phyloP scores from a whole-genome alignment of 2,329 filamentous ascomycete genomes.

The Epichloe bromicola region DNA sequence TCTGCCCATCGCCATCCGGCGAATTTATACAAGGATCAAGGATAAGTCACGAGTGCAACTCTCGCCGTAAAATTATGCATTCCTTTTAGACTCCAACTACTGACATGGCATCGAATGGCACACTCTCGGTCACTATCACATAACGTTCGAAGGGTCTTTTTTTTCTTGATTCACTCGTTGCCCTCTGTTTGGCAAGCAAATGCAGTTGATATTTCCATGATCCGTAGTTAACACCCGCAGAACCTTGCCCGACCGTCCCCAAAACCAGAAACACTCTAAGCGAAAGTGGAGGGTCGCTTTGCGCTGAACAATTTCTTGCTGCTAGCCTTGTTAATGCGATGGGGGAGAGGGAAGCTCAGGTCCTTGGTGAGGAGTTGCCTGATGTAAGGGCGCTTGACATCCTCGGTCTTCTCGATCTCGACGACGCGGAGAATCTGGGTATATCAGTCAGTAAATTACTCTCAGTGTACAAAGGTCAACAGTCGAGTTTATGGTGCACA shows the following conservation, averaged over 20 bases:
- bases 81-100: slow-evolving; percentile 6
- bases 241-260: slow-evolving; percentile 37
- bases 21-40: not conserved
- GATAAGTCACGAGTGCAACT: not conserved
- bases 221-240: slow-evolving; percentile 48
- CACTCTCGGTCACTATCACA: not conserved
- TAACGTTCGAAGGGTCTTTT: slow-evolving; percentile 9
- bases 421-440: slow-evolving; percentile 90
- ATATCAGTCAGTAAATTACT: slow-evolving; percentile 6
- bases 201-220: slow-evolving; percentile 47
- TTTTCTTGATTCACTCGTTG: slow-evolving; percentile 31
- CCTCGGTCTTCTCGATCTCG: slow-evolving; percentile 87
- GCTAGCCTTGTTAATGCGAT: slow-evolving; percentile 75
- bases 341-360: slow-evolving; percentile 97
- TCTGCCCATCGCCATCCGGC: no score
- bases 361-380: slow-evolving; percentile 92
- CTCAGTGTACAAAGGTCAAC: not conserved
- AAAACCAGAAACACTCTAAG: slow-evolving; percentile 56
- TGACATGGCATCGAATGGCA: slow-evolving; percentile 2
- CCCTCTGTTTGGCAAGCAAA: slow-evolving; percentile 36
- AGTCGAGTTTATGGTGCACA: slow-evolving; percentile 23
- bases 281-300: slow-evolving; percentile 93
- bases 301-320: slow-evolving; percentile 88
- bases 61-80: slow-evolving; percentile 2
- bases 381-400: slow-evolving; percentile 98